Conservation (phyloP, 176 grass and related monocot genomes). For the Microstegium vimineum region DNA sequence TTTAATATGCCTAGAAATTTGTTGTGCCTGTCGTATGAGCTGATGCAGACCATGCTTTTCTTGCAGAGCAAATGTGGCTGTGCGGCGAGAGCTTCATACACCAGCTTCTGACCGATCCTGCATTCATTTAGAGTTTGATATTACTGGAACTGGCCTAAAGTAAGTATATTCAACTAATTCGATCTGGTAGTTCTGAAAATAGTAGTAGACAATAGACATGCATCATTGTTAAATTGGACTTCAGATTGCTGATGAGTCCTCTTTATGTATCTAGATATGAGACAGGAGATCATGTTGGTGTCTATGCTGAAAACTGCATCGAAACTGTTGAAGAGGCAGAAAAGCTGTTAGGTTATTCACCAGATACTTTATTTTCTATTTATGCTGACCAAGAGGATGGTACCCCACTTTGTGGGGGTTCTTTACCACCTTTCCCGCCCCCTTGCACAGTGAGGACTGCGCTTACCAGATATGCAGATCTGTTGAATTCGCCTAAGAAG, state of each 20-base stretch:
- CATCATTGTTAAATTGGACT: background rate
- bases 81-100: too few species aligned
- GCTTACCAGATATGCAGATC: conserved; percentile 86
- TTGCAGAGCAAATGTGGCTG: too few species aligned
- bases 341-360: conserved; percentile 66
- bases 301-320: conserved; percentile 70
- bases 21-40: too few species aligned
- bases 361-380: conserved; percentile 83
- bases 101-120: too few species aligned
- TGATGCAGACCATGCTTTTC: too few species aligned
- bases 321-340: conserved; percentile 83
- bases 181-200: background rate
- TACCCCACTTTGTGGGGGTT: conserved; percentile 54
- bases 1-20: too few species aligned
- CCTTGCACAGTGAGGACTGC: conserved; percentile 72
- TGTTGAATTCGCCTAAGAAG: conserved; percentile 88
- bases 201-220: background rate
- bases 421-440: conserved; percentile 72
- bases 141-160: conserved; percentile 29
- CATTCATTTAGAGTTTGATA: too few species aligned
- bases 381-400: conserved; percentile 88
- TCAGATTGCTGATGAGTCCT: background rate
- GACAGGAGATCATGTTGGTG: conserved; percentile 92
- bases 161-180: conserved; percentile 38
- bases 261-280: conserved; percentile 62